Base-by-base conservation (phyloP, 345 rosid genomes). In the Linum tenue region DNA sequence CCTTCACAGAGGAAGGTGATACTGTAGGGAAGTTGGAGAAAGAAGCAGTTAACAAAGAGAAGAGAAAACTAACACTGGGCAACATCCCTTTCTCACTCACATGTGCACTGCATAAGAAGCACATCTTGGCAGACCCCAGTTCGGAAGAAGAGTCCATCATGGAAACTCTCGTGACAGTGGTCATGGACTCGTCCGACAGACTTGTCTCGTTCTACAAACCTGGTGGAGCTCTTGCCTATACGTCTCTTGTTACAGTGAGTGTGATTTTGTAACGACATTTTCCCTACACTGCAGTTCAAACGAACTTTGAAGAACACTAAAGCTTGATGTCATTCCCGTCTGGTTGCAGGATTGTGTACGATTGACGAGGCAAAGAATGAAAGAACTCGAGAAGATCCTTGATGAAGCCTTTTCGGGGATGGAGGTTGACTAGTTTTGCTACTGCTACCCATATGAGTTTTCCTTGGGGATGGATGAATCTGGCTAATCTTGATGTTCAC, bases 41-140 rank as follows among this genome's bases (percentile, higher is more conserved):
- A 69, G 81, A 88, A 70, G 83, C 86, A 51, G 81, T 90, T 44
- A 84, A 85, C 70, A 85, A 79, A 75, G 94, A 77, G 75, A 88
- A 73, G 84, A 85, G 98, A 76, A 88, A 86, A 68, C 86, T 90
- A 55, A 78, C 77, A 2, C 79, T 86, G 36, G 75, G 75, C 67
- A 86, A 78, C 81, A 76, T 78, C 12, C 94, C 94, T 0, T 86
- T 83, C 76, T 86, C 94, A 22, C 75, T 92, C 73, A 88, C 90
- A 38, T 86, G 90, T 67, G 36, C 85, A 64, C 96, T 92, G 68
- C 85, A 90, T 78, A 85, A 77, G 81, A 90, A 78, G 39, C 77
- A 88, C 77, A 83, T 92, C 69, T 72, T 92, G 74, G 88, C 86
- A n/a, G 97, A 90, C 68, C 96, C 98, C 42, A 85, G 86, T 72